Base-by-base conservation (phyloP, 257 asterid species). In the Osmanthus fragrans region DNA sequence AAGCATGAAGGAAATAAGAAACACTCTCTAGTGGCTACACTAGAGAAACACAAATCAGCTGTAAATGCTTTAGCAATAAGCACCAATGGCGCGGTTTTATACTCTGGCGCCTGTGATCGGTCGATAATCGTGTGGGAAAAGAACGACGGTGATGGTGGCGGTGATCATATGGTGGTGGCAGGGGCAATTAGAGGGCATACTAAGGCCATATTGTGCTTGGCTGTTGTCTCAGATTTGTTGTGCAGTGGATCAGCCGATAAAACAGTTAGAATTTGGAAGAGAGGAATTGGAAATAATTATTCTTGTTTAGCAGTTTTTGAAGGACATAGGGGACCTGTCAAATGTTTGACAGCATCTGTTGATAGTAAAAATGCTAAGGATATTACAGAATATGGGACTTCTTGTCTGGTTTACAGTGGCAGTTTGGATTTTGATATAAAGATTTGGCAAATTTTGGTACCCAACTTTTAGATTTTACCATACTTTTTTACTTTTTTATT, bases 91-190 rank as follows among this genome's bases (percentile, higher is more conserved):
- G 70, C 85, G 8, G 76, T 87, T 6, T 64, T 94, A 36, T 94
- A 92, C 56, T 94, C 98, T 21, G 98, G 98, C 30, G 97, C 97
- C 0, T 89, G 96, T 49, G 98, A 94, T 72, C 75, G 97, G 77
- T 92, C 96, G 36, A 88, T 92, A 23, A 78, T 94, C 0, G 97
- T 90, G 49, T 94, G 97, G 98, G 92, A 84, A 25, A 87, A 71
- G 68, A 84, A 80, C 27, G 85, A 63, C 32, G 13, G 19, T 21
- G 29, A 12, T 12, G 30, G 66, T 13, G 67, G 1, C 4, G 36
- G 82, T 25, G 85, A 56, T 0, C 80, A 84, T 51, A 89, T 89
- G 97, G 76, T 67, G 77, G 94, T 86, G 78, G 83, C 81, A 34
- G 98, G 97, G 54, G 97, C 94, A 2, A 78, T 94, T 16, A 87